Base-by-base conservation (phyloP, 305 asterid genomes). In the Fraxinus albicans region DNA sequence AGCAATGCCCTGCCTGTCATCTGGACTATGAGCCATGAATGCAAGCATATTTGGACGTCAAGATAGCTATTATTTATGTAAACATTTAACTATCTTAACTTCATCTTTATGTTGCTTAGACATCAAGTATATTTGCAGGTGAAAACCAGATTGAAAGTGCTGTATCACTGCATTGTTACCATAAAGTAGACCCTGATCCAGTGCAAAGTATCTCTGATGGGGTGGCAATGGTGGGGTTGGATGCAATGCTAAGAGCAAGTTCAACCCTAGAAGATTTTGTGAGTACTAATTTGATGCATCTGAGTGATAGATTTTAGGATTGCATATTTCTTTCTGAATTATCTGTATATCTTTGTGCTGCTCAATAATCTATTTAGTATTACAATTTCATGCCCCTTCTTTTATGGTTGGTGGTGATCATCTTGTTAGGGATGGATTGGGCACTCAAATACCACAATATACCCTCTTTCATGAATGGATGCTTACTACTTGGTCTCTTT, bases 241-340 rank as follows among this genome's bases (percentile, higher is more conserved):
- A 93, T 73, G 91, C 97, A 19, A 92, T 94, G 93, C 89, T 80
- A 42, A 93, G 94, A 34, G 96, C 99, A 77, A 93, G 90, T 88
- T 96, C 98, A 83, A 93, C 98, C 19, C 88, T 96, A 69, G 98
- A 96, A 91, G 98, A 96, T 90, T 96, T 96, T 87, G 99, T 96
- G 88, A 96, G 99, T 79, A 73, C 8, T 75, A 25, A 21, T 80
- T 42, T 33, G n/a, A 73, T 83, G 80, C 76, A 21, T 80, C 27
- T 27, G 19, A 55, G 53, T 83, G 75, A 34, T 50, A 82, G 58
- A 79, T 50, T 60, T 77, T 65, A 17, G 21, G 70, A 53, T 31
- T 75, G 70, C 58, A 60, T 23, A n/a, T 63, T 34, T 38, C 15
- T 50, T 31, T 58, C n/a, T 3, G 38, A 47, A 47, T 27, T 53